phyloP scores from a whole-genome alignment of 176 grass and related monocot species.

The Musa troglodytarum region DNA sequence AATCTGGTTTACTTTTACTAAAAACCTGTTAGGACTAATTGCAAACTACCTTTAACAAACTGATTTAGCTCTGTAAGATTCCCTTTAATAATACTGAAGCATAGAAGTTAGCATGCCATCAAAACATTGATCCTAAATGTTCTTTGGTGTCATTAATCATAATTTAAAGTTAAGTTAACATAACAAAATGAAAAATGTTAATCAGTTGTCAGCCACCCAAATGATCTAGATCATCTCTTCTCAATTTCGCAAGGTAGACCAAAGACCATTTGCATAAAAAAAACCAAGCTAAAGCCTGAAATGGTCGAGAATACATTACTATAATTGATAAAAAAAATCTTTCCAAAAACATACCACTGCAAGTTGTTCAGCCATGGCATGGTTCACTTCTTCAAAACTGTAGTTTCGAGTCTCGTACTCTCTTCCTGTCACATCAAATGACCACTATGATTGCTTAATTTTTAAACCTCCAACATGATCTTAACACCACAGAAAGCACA shows the following conservation, averaged over 20 bases:
- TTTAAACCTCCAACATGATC: neutral
- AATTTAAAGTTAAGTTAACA: too few species aligned
- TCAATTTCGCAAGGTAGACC: neutral
- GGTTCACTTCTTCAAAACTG: conserved; percentile 93
- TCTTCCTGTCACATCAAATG: conserved; percentile 39
- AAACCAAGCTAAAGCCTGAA: neutral
- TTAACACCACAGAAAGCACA: neutral
- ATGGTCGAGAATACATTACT: neutral
- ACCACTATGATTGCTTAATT: neutral
- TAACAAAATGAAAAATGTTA: too few species aligned
- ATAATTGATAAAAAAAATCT: neutral
- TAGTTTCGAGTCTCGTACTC: conserved; percentile 96
- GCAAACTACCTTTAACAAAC: too few species aligned
- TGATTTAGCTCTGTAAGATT: too few species aligned
- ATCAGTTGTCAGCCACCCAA: too few species aligned
- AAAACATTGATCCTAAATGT: too few species aligned
- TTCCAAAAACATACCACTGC: conserved; percentile 44
- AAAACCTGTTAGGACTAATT: too few species aligned
- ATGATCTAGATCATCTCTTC: too few species aligned
- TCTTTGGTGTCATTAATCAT: too few species aligned
- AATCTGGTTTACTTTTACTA: too few species aligned
- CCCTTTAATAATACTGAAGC: too few species aligned
- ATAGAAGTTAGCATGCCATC: too few species aligned
- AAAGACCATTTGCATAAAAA: neutral
- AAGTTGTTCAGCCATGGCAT: conserved; percentile 83